Base-by-base conservation (phyloP, 2,329 filamentous ascomycete species). In the Exophiala mesophila region DNA sequence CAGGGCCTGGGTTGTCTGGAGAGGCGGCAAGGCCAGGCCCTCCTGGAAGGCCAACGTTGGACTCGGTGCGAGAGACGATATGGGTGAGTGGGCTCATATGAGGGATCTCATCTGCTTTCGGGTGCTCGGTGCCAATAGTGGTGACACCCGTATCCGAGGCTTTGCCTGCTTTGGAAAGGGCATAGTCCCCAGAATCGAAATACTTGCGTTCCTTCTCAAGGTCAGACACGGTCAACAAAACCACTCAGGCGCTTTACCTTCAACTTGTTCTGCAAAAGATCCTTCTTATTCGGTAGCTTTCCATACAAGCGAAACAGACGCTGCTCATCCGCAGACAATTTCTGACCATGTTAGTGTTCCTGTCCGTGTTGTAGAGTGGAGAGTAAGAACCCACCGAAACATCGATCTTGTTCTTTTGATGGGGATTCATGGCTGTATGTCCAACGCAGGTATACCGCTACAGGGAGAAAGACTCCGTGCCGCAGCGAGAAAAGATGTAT, bases 391-490 rank as follows among this genome's bases (percentile, higher is more conserved):
- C 52, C 39, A 47, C 92, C 74, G 78, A 89, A 70, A 96, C 77
- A 70, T 98, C 92, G 60, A 97, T 78, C 76, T 98, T 97, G 77
- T 96, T 96, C 78, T 94, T 89, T 76, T 96, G 87, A 67, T 89
- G 88, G 58, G 90, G 90, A 67, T 96, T 96, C 88, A 97, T 94
- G 23, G 12, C n/a, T n/a, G n/a, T n/a, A n/a, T n/a, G n/a, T n/a
- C n/a, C n/a, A n/a, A n/a, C n/a, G n/a, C n/a, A n/a, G n/a, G n/a
- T n/a, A n/a, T n/a, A n/a, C n/a, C n/a, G n/a, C n/a, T n/a, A n/a
- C n/a, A n/a, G n/a, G n/a, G n/a, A n/a, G n/a, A n/a, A n/a, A n/a
- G n/a, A n/a, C n/a, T n/a, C 12, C n/a, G 32, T 13, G 21, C 17
- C 32, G 32, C 13, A 16, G 32, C 5, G 32, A 34, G 21, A 34